Base-by-base conservation (phyloP, 106 monocot genomes). In the Gastrodia elata region DNA sequence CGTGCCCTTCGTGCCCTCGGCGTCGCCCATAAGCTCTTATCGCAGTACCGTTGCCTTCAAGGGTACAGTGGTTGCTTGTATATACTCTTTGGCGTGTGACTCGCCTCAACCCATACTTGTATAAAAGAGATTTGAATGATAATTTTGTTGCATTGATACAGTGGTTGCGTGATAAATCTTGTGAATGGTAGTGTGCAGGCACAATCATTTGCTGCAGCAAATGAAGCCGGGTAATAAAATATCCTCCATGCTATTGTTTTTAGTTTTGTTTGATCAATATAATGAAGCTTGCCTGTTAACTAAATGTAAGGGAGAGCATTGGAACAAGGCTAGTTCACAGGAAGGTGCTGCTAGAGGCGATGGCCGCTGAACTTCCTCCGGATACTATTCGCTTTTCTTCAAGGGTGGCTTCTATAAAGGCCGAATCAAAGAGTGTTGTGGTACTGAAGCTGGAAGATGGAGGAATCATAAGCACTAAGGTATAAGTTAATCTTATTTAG, bases 381-480 rank as follows among this genome's bases (percentile, higher is more conserved):
- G 86, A 78, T 26, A 84, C 74, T 4, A 75, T 91, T 61, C 83
- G 81, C 38, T 88, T 59, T 73, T 78, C 80, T 5, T 83, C 88
- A 2, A 91, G 82, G 82, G 56, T 88, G 2, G 77, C 84, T 32
- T 74, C 76, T 6, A 86, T 91, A 4, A 81, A 86, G n/a, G 73
- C 52, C 22, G 52, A 52, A 52, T 52, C 52, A n/a, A n/a, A 18
- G 3, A 22, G 80, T 39, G 77, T 43, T 9, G 81, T 75, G 15
- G 44, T 71, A 6, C 44, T 85, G 7, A 87, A 80, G 73, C 52
- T 91, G 27, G 84, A 77, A 35, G 88, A 91, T 78, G 91, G 88
- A 8, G 77, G 85, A 11, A 80, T 40, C 3, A 43, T 91, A 27
- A 88, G 71, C 84, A 70, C 88, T n/a, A 88, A 90, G 90, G 90